Evolutionary conservation across 768 basidiomycete species (phyloP), one percentile per base, ranked within the genome.

Genomic region (Lactarius evosmus): DNA sequence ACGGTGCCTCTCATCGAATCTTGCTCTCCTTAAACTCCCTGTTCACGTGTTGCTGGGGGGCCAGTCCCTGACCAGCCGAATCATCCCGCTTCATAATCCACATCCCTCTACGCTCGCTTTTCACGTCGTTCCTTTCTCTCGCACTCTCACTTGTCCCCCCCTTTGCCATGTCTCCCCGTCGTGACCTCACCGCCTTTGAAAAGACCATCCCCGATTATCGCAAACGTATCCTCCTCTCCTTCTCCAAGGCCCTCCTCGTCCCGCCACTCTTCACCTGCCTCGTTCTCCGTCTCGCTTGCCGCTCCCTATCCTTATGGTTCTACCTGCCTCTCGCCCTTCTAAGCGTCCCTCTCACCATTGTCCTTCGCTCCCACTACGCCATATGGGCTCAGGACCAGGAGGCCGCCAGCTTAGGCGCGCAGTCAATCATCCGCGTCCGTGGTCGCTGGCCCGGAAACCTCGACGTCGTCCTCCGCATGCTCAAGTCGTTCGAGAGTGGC

Each of bases 401-500:
- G 25, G 71, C 70, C 0, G 57, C 62, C 52, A 55, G 57, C 8
- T 50, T 68, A 29, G 69, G 66, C 32, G 71, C 69, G 19, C 54
- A 61, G 7, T 52, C 69, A 11, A 67, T 73, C 51, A 69, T 74
- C 12, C 66, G 68, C n/a, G 70, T 75, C n/a, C 40, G 60, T 8
- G 74, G 74, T 29, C 70, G 69, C 62, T 73, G 73, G 69, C 74
- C 72, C 1, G 75, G 75, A 11, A 75, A 75, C 56, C 38, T 76
- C 41, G 75, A 76, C 60, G 41, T 76, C 34, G 56, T 74, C 36
- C 61, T 72, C 9, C 46, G 58, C n/a, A 54, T 71, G 2, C 63
- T 72, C 49, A 69, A 64, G 38, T 67, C 69, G 5, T 65, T 69
- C 32, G 62, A 69, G 27, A 61, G 51, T 1, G 70, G 66, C 33